A percentile compares a stretch with the other conserved stretches of the same genome.
Conservation (phyloP, 2,329 filamentous ascomycete species). For the Fusarium coffeatum region DNA sequence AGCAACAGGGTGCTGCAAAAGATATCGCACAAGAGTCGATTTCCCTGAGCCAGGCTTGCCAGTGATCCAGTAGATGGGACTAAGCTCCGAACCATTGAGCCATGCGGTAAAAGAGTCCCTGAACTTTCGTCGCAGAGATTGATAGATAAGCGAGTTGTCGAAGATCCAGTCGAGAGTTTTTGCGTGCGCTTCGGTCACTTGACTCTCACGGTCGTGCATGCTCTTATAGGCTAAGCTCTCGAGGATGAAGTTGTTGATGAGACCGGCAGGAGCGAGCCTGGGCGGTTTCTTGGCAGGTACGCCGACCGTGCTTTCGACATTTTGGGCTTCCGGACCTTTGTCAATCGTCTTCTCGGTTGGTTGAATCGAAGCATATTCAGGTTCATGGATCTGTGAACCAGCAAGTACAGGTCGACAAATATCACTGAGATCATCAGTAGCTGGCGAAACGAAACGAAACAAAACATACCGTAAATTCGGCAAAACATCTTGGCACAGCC, state of each 20-base stretch:
- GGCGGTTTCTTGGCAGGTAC: background rate
- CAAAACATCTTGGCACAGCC: conserved; percentile 17
- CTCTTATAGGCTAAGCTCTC: conserved; percentile 49
- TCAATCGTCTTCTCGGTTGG: background rate
- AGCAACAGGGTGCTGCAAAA: conserved; percentile 44
- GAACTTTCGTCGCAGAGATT: conserved; percentile 5
- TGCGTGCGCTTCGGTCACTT: conserved; percentile 47
- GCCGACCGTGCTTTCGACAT: background rate
- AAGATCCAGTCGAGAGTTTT: conserved; percentile 56
- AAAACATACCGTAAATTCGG: conserved; percentile 16
- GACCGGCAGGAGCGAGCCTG: conserved; percentile 27
- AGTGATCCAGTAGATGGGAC: conserved; percentile 19
- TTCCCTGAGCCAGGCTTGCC: conserved; percentile 57
- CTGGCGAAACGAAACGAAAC: background rate
- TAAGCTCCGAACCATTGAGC: background rate
- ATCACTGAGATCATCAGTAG: background rate
- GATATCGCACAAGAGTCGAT: conserved; percentile 58
- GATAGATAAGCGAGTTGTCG: conserved; percentile 1
- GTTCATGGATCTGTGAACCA: background rate
- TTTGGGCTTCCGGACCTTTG: background rate
- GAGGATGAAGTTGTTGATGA: conserved; percentile 49
- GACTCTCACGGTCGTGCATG: conserved; percentile 49
- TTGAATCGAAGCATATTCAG: background rate
- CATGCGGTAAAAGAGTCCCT: conserved; percentile 4
- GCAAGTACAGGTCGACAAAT: background rate